Conservation (phyloP, 129 eudicot genomes). For the Lactuca saligna region DNA sequence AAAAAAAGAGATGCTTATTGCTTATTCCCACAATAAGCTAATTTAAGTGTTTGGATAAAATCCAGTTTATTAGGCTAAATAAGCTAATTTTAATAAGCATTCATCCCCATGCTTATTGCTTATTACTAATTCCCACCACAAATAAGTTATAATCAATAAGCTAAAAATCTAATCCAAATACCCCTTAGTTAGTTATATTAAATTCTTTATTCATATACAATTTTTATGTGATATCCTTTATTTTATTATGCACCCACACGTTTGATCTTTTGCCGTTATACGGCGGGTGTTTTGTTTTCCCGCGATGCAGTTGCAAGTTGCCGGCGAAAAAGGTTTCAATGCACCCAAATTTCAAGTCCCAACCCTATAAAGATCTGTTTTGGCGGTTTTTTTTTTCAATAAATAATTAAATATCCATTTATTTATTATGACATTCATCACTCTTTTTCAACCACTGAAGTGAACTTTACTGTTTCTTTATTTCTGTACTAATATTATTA, state of each 20-base stretch:
- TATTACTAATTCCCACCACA: too few relatives aligned
- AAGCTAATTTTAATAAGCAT: too few relatives aligned
- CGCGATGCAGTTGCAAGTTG: constrained; percentile 20
- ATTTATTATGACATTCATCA: neutral
- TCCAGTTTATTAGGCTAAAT: too few relatives aligned
- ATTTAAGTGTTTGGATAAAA: too few relatives aligned
- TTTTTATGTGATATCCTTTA: neutral
- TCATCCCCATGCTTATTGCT: too few relatives aligned
- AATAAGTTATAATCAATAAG: too few relatives aligned
- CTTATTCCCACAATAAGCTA: too few relatives aligned
- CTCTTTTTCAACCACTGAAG: neutral
- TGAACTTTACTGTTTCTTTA: neutral
- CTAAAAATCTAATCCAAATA: too few relatives aligned
- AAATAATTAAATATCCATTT: neutral
- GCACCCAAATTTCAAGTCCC: constrained; percentile 3
- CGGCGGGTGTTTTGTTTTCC: constrained; percentile 21
- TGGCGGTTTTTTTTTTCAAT: neutral
- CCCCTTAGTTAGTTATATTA: neutral
- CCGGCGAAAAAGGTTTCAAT: constrained; percentile 13
- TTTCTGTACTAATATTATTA: too few relatives aligned
- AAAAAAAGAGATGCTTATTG: too few relatives aligned
- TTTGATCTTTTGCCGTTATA: constrained; percentile 20
- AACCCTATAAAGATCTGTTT: constrained; percentile 15
- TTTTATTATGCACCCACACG: neutral
- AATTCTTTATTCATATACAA: too few relatives aligned